Evolutionary conservation across 2,329 filamentous ascomycete genomes (phyloP).

Genomic region (Fusarium decemcellulare): DNA sequence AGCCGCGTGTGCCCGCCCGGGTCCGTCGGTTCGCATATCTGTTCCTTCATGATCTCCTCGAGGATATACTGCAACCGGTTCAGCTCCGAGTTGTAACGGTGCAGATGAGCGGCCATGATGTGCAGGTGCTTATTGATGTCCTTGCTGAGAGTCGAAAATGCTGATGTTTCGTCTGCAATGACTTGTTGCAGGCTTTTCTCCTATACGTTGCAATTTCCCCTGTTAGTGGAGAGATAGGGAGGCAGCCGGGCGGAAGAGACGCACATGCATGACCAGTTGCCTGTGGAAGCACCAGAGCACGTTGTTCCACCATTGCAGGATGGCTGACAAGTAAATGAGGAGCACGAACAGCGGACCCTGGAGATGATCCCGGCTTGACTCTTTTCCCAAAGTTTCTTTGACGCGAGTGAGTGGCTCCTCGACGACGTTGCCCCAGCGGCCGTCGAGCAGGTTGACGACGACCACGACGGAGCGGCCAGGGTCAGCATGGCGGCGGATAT

Average conservation of each 20-base stretch:
- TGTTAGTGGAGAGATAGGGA: no score
- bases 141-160: neutral
- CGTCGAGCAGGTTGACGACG: neutral
- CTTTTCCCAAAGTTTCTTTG: neutral
- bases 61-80: neutral
- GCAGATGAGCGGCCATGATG: neutral
- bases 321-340: neutral
- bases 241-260: neutral
- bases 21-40: neutral
- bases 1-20: fast-evolving
- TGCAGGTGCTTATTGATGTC: neutral
- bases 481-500: neutral
- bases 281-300: fast-evolving
- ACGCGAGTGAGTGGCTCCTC: neutral
- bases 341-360: neutral
- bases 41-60: neutral
- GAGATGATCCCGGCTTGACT: neutral
- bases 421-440: no score
- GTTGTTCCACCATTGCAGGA: neutral
- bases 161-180: neutral
- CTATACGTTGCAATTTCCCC: neutral
- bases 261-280: neutral
- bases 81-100: neutral
- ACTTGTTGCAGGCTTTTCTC: neutral
- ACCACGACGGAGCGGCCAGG: neutral